Conservation (phyloP, 2,329 filamentous ascomycete genomes). For the Xylaria digitata region DNA sequence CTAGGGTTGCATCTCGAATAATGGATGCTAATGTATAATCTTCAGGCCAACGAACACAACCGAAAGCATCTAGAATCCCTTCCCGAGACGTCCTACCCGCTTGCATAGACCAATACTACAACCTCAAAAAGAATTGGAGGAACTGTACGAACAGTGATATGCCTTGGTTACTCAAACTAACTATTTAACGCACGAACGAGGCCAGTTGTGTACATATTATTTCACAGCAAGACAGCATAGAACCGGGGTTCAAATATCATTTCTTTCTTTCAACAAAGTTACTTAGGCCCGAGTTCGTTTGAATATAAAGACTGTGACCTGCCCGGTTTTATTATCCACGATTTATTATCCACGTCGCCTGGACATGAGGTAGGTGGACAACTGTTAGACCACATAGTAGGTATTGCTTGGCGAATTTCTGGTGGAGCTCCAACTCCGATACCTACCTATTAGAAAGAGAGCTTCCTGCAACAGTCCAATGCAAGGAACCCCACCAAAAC, state of each 20-base stretch:
- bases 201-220: constrained; percentile 47
- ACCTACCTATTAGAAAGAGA: constrained; percentile 11
- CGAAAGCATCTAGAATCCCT: constrained; percentile 85
- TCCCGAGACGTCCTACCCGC: constrained; percentile 82
- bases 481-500: constrained; percentile 46
- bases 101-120: constrained; percentile 59
- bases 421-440: constrained; percentile 20
- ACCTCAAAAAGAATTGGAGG: constrained; percentile 9
- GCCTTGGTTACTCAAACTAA: constrained; percentile 28
- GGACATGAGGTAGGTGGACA: not conserved
- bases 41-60: constrained; percentile 89
- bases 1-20: constrained; percentile 4
- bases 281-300: not conserved
- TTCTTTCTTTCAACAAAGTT: constrained; percentile 8
- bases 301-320: not conserved
- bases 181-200: constrained; percentile 29
- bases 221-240: constrained; percentile 40
- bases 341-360: not conserved
- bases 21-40: constrained; percentile 41
- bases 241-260: constrained; percentile 30
- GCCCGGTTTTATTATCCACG: not conserved
- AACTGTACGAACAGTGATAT: constrained; percentile 26
- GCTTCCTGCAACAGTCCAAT: constrained; percentile 23
- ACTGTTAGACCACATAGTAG: not conserved
- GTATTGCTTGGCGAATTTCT: constrained; percentile 22